Evolutionary conservation across 495 filamentous ascomycete species (phyloP), one percentile per base, ranked within the genome.

Genomic region (Aspergillus leporis): DNA sequence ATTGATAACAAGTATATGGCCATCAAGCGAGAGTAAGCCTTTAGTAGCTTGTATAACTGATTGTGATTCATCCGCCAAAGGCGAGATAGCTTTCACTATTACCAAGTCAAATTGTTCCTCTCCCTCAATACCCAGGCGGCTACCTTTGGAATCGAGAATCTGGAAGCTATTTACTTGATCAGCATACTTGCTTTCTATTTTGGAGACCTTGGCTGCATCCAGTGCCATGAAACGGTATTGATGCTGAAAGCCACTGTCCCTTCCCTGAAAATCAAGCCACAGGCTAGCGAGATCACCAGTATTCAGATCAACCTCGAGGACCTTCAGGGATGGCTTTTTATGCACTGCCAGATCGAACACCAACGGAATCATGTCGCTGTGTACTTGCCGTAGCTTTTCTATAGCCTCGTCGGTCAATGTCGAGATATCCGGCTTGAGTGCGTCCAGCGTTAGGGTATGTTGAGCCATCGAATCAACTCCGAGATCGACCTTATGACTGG

Each of bases 221-320:
- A 12, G 36, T n/a, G 38, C 49, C 40, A 59, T 25, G 23, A 7
- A 59, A 25, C 56, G 25, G 23, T 47, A 59, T 23, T 13, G 22
- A 36, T 49, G 40, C 6, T 47, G 19, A 2, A 18, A 12, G 40
- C 21, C 12, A 0, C 59, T 32, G 0, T 2, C 38, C 14, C 47
- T 40, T 38, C 0, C 68, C 28, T 19, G 30, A 7, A 8, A 38
- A 8, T 74, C 47, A 1, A 74, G 51, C 28, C 78, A 59, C 0
- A 49, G 32, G 21, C 66, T 68, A 0, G 76, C 81, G 7, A 74
- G 62, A n/a, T 68, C 72, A 0, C 77, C 78, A 0, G 79, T 81
- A 6, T 61, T 64, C 6, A 65, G 52, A 40, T 66, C 65, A 22
- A 73, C 56, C 41, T 73, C 70, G 3, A 73, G 36, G 28, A 73